Conservation (phyloP, 169 alveolate species). For the Eimeria maxima region DNA sequence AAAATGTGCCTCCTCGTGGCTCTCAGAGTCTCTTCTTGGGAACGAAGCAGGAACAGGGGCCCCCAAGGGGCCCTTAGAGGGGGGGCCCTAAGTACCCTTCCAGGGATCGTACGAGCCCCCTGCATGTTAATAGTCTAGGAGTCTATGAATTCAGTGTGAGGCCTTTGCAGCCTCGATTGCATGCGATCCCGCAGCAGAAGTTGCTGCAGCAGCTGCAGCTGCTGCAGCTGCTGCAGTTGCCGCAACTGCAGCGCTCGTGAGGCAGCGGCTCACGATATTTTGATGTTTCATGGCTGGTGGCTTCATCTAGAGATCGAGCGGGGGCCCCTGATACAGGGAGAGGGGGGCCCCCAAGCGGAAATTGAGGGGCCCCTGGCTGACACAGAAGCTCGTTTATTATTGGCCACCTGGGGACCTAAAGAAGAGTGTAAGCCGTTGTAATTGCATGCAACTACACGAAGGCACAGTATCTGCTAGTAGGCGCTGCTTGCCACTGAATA, state of each 20-base stretch:
- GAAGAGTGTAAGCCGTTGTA: not conserved
- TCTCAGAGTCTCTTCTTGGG: not conserved
- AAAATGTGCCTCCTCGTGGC: not conserved
- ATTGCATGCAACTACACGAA: not conserved
- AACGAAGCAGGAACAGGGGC: not conserved
- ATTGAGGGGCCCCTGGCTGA: too few relatives aligned
- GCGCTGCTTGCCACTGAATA: not conserved
- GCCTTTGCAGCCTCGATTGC: not conserved
- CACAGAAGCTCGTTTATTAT: not conserved
- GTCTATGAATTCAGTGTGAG: not conserved
- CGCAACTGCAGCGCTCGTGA: not conserved
- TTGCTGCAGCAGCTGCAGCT: not conserved
- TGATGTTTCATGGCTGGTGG: not conserved
- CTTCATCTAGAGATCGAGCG: not conserved
- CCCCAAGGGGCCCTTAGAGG: not conserved
- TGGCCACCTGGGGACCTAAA: not conserved
- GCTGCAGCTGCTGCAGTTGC: constrained; percentile 19
- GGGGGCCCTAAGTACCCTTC: constrained; percentile 22
- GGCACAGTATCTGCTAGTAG: not conserved
- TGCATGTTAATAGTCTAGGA: not conserved
- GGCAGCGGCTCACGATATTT: too few relatives aligned
- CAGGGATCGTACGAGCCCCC: not conserved
- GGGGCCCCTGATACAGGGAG: not conserved
- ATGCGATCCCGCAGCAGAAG: not conserved
- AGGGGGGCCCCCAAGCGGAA: not conserved